Conservation (phyloP, 441 rosid genomes). For the Viola pubescens region DNA sequence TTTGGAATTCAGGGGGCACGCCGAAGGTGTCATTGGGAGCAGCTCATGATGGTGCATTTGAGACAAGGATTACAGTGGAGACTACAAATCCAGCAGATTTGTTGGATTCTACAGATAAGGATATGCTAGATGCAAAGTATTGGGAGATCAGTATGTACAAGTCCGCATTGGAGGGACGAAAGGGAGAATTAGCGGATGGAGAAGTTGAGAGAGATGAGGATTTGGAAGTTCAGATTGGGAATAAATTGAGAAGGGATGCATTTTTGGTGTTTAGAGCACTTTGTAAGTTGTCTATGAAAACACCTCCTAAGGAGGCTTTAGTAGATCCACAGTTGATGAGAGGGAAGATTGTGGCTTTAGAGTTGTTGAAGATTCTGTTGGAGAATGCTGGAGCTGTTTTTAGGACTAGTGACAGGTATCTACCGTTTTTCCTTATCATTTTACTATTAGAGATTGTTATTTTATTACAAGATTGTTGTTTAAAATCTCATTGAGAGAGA, state of each 20-base stretch:
- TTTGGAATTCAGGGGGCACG: constrained; percentile 51
- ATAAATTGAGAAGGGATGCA: constrained; percentile 95
- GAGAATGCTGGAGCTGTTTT: constrained; percentile 99
- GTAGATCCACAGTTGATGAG: constrained; percentile 87
- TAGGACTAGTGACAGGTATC: constrained; percentile 94
- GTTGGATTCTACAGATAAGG: constrained; percentile 98
- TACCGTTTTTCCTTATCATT: not conserved
- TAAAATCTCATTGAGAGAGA: too few species aligned
- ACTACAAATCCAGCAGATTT: constrained; percentile 93
- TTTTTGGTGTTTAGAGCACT: constrained; percentile 96
- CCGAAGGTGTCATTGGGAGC: constrained; percentile 42
- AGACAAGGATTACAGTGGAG: constrained; percentile 72
- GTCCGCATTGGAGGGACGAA: constrained; percentile 97
- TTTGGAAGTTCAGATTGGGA: constrained; percentile 96
- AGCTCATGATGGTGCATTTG: constrained; percentile 77
- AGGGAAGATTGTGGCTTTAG: constrained; percentile 96
- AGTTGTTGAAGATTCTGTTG: constrained; percentile 87
- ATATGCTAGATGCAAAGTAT: constrained; percentile 98
- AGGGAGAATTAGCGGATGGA: constrained; percentile 84
- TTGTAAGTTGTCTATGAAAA: constrained; percentile 95
- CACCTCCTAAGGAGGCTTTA: constrained; percentile 86
- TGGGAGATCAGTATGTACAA: constrained; percentile 99
- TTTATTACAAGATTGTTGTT: not conserved
- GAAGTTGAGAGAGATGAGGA: constrained; percentile 87
- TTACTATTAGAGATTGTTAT: not conserved